Evolutionary conservation across 805 yeast species (phyloP).

Genomic region (Saccharomycopsis sp.): DNA sequence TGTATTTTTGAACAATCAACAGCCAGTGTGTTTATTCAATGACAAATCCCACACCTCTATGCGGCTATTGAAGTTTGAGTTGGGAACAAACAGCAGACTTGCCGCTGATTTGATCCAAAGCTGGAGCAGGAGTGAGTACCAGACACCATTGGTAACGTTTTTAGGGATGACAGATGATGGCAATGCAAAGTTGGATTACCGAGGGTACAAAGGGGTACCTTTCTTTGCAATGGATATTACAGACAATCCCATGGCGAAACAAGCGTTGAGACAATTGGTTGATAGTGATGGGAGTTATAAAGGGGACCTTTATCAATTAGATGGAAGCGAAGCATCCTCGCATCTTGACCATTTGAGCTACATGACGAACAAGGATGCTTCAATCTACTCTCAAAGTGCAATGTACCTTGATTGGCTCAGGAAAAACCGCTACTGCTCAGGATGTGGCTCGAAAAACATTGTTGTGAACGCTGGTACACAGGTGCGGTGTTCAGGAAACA

Average conservation of each 20-base stretch:
- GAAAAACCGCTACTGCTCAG: constrained; percentile 70
- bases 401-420: constrained; percentile 80
- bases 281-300: too few relatives aligned
- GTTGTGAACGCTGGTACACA: constrained; percentile 64
- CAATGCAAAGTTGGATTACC: constrained; percentile 24
- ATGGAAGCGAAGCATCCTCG: too few relatives aligned
- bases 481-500: too few relatives aligned
- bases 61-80: background rate
- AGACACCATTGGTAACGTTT: constrained; percentile 8
- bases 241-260: too few relatives aligned
- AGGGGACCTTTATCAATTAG: background rate
- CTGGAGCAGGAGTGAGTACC: constrained; percentile 1
- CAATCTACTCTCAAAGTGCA: constrained; percentile 68
- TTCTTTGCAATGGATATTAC: constrained; percentile 54
- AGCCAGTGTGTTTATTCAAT: constrained; percentile 8
- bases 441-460: constrained; percentile 61
- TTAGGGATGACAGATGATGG: constrained; percentile 12
- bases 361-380: constrained; percentile 38
- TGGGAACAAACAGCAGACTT: background rate
- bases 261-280: too few relatives aligned
- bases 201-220: constrained; percentile 47
- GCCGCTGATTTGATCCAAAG: background rate
- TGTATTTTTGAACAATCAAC: constrained; percentile 25
- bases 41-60: background rate
- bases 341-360: constrained; percentile 23